Percentiles rank a stretch among this genome's conserved stretches.
phyloP scores from a whole-genome alignment of 306 rosid species.

The Lathyrus sativus region DNA sequence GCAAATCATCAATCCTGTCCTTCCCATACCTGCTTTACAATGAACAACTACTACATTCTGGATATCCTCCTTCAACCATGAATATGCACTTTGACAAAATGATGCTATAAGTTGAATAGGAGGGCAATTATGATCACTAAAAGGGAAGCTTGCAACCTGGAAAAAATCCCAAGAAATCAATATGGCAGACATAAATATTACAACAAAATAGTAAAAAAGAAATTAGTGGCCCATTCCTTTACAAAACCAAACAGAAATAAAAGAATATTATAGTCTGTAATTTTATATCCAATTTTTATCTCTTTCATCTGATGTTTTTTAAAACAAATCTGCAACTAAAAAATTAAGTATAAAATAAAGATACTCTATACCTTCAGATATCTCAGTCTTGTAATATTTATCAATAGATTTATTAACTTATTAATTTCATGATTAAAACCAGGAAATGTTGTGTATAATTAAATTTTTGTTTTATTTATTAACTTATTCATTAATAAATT shows the following conservation, averaged over 20 bases:
- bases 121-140: constrained; percentile 95
- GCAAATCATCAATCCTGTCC: constrained; percentile 96
- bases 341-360: background rate
- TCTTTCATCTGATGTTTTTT: constrained; percentile 7
- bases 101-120: constrained; percentile 77
- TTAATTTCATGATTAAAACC: constrained; percentile 26
- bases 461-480: background rate
- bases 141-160: constrained; percentile 95
- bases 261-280: constrained; percentile 11
- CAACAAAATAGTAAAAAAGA: constrained; percentile 26
- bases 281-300: constrained; percentile 6
- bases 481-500: background rate
- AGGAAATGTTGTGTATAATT: background rate
- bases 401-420: background rate
- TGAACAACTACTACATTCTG: constrained; percentile 94
- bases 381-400: background rate
- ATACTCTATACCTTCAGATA: constrained; percentile 6
- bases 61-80: constrained; percentile 95
- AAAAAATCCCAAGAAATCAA: constrained; percentile 41
- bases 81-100: constrained; percentile 87
- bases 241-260: background rate
- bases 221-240: background rate
- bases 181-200: constrained; percentile 35
- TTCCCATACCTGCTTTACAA: constrained; percentile 98
- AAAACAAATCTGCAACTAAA: background rate